Evolutionary conservation across 73 alveolate genomes (phyloP).

Genomic region (Blepharisma stoltei): DNA sequence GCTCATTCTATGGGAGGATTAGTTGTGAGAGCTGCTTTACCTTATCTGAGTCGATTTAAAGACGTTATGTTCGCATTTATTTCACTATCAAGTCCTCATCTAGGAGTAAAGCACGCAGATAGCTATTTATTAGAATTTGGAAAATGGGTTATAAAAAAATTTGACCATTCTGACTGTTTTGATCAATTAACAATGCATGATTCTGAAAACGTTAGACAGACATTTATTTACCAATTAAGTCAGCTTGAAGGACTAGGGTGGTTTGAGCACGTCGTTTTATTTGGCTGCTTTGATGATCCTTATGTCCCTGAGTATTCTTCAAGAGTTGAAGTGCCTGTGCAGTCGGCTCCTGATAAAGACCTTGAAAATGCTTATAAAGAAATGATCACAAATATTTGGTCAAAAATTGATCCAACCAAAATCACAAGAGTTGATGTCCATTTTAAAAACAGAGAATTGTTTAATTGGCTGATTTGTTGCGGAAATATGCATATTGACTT

Average conservation of each 20-base stretch:
- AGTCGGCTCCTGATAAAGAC: conserved; percentile 57
- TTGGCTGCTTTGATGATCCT: conserved; percentile 88
- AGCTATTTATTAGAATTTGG: conserved; percentile 70
- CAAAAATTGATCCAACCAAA: conserved; percentile 61
- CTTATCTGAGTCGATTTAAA: conserved; percentile 65
- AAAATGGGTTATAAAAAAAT: conserved; percentile 94
- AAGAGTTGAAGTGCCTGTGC: conserved; percentile 59
- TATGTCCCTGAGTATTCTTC: conserved; percentile 97
- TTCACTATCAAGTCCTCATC: conserved; percentile 95
- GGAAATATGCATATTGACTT: conserved; percentile 27
- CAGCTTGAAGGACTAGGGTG: conserved; percentile 77
- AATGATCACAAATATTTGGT: conserved; percentile 87
- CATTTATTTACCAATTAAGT: conserved; percentile 85
- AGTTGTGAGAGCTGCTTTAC: conserved; percentile 78
- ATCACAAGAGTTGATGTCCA: conserved; percentile 92
- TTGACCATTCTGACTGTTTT: conserved; percentile 86
- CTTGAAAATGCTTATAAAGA: conserved; percentile 72
- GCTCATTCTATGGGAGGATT: conserved; percentile 99
- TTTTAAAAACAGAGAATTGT: conserved; percentile 78
- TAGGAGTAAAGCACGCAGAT: conserved; percentile 80
- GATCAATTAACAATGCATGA: conserved; percentile 90
- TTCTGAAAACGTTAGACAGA: conserved; percentile 76
- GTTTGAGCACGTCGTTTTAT: conserved; percentile 88
- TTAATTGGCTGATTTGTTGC: background rate
- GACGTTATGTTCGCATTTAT: conserved; percentile 81